Evolutionary conservation across 2,329 filamentous ascomycete species (phyloP).

Genomic region (Clonostachys byssicola): DNA sequence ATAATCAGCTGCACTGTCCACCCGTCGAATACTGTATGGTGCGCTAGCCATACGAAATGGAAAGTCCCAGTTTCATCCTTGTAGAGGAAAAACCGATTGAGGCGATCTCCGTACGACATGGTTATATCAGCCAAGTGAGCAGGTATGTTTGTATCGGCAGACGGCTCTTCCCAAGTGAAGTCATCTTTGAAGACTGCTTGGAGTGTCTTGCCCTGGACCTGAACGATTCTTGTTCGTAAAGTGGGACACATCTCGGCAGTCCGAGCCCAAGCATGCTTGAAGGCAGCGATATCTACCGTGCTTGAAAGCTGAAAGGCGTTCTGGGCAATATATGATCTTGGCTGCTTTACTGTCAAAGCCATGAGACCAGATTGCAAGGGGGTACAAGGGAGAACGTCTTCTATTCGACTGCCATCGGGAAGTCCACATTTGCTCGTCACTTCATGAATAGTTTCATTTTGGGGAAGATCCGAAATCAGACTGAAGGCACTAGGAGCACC

Average conservation of each 20-base stretch:
- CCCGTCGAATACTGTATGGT: slow-evolving; percentile 5
- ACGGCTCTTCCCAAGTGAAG: not conserved
- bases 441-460: not conserved
- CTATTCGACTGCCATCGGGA: not conserved
- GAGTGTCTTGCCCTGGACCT: not conserved
- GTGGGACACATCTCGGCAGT: slow-evolving; percentile 3
- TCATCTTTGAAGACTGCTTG: not conserved
- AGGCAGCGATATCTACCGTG: slow-evolving; percentile 10
- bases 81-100: slow-evolving; percentile 3
- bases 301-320: slow-evolving; percentile 12
- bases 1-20: not conserved
- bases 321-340: slow-evolving; percentile 28
- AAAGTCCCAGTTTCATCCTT: not conserved
- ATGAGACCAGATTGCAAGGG: slow-evolving; percentile 33
- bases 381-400: slow-evolving; percentile 33
- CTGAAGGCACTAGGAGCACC: not conserved
- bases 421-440: not conserved
- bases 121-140: not conserved
- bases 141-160: not conserved
- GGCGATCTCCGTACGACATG: slow-evolving; percentile 5
- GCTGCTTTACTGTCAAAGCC: slow-evolving; percentile 22
- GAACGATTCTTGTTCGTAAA: slow-evolving; percentile 6
- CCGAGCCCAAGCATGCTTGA: slow-evolving; percentile 19
- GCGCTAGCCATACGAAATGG: slow-evolving; percentile 14
- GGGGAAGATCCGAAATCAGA: not conserved